Conservation (phyloP, 495 filamentous ascomycete genomes). For the Poronia punctata region DNA sequence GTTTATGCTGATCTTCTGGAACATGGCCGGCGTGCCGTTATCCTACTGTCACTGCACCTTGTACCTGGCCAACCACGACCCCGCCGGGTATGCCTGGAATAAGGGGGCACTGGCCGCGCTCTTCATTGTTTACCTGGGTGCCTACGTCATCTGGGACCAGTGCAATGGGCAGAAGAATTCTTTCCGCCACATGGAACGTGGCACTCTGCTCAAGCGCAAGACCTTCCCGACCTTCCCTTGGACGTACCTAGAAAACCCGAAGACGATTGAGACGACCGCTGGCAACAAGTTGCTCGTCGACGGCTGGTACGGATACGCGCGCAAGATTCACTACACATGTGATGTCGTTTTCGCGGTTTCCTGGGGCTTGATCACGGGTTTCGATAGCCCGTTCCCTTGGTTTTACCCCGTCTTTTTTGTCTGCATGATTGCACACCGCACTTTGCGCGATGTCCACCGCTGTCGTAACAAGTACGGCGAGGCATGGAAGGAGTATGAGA, state of each 20-base stretch:
- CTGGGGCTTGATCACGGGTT: slow-evolving; percentile 56
- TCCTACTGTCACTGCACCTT: slow-evolving; percentile 96
- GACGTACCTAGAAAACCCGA: slow-evolving; percentile 79
- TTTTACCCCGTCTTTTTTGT: slow-evolving; percentile 93
- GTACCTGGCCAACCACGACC: slow-evolving; percentile 85
- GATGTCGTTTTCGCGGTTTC: slow-evolving; percentile 70
- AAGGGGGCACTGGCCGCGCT: slow-evolving; percentile 57
- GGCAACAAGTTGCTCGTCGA: slow-evolving; percentile 81
- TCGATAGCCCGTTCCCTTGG: slow-evolving; percentile 83
- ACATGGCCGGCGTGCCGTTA: slow-evolving; percentile 89
- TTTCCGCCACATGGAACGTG: slow-evolving; percentile 76
- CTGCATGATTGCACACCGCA: slow-evolving; percentile 86
- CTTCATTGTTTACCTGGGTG: slow-evolving; percentile 67
- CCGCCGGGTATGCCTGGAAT: slow-evolving; percentile 75
- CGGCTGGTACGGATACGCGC: slow-evolving; percentile 89
- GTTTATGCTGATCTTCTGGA: slow-evolving; percentile 99
- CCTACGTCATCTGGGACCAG: slow-evolving; percentile 91
- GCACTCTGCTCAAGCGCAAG: slow-evolving; percentile 62
- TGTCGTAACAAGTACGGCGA: slow-evolving; percentile 88
- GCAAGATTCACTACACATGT: slow-evolving; percentile 94
- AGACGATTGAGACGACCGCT: slow-evolving; percentile 68
- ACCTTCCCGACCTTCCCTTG: slow-evolving; percentile 93
- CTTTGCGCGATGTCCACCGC: slow-evolving; percentile 72
- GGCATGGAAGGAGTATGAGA: slow-evolving; percentile 85
- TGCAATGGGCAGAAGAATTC: slow-evolving; percentile 93